Conservation (phyloP, 805 yeast genomes). For the Maudiozyma turicensis region DNA sequence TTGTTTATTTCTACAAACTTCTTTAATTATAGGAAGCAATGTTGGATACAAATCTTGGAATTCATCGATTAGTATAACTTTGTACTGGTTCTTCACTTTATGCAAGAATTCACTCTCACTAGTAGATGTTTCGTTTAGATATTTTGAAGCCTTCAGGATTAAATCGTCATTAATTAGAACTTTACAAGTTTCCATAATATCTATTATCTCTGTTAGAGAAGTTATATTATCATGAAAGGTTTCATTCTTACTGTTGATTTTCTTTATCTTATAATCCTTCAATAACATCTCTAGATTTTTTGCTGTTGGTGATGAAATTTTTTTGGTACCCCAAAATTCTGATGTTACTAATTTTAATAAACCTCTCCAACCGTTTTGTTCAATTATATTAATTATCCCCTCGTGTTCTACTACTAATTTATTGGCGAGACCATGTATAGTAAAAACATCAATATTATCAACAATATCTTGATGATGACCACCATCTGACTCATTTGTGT, state of each 20-base stretch:
- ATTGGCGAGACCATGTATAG: constrained; percentile 59
- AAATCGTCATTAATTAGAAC: constrained; percentile 27
- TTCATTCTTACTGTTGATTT: constrained; percentile 2
- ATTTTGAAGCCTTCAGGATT: constrained; percentile 15
- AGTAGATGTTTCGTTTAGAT: neutral
- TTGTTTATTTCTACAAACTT: constrained; percentile 37
- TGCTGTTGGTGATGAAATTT: constrained; percentile 5
- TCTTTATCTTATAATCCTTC: constrained; percentile 9
- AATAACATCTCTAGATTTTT: constrained; percentile 14
- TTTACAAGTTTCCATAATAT: constrained; percentile 29
- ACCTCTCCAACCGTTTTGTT: constrained; percentile 45
- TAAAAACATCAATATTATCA: constrained; percentile 35
- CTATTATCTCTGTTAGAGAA: constrained; percentile 4
- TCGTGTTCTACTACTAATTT: constrained; percentile 35
- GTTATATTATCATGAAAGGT: neutral
- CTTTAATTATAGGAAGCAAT: constrained; percentile 36
- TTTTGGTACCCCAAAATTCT: constrained; percentile 10
- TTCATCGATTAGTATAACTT: constrained; percentile 55
- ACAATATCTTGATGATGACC: constrained; percentile 10
- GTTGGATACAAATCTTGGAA: constrained; percentile 59
- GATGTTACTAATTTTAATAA: constrained; percentile 30
- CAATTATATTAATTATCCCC: constrained; percentile 35
- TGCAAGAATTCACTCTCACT: constrained; percentile 6
- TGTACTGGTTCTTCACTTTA: constrained; percentile 17
- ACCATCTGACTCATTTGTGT: constrained; percentile 9